These are phyloP conservation scores for Zychaea mexicana DNA, from an alignment of 371 early-diverging fungal species.

Conservation along the genomic window DNA sequence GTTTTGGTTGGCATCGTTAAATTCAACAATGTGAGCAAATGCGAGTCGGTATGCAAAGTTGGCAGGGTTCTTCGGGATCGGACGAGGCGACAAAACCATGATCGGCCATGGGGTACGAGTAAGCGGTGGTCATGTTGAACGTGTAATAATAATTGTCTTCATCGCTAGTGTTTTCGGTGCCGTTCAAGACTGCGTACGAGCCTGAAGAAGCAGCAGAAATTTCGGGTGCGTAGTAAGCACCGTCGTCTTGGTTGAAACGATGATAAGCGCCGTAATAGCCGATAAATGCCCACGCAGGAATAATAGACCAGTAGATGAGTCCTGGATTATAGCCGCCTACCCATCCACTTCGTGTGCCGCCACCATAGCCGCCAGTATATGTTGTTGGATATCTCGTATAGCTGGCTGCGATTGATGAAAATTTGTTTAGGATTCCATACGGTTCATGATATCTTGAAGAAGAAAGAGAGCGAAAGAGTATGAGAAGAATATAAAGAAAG, in stretches of 20 bases:
- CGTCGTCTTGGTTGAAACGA: conserved; percentile 40
- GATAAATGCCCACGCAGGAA: conserved; percentile 35
- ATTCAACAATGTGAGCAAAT: conserved; percentile 42
- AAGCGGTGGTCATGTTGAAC: conserved; percentile 34
- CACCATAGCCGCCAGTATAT: conserved; percentile 39
- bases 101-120: conserved; percentile 34
- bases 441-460: too few species aligned
- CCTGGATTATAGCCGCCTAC: conserved; percentile 41
- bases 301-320: conserved; percentile 37
- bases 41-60: conserved; percentile 42
- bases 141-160: conserved; percentile 37
- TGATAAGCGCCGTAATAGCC: conserved; percentile 41
- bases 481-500: too few species aligned
- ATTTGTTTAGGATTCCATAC: too few species aligned
- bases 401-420: conserved; percentile 14
- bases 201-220: conserved; percentile 27
- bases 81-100: conserved; percentile 43
- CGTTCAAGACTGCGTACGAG: conserved; percentile 36
- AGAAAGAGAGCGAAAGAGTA: too few species aligned
- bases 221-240: conserved; percentile 51
- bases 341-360: conserved; percentile 31
- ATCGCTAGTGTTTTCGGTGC: conserved; percentile 35
- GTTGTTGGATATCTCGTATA: conserved; percentile 41
- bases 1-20: conserved; percentile 45
- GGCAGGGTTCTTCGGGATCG: conserved; percentile 33